Base-by-base conservation (phyloP, 2,329 filamentous ascomycete genomes). In the Fusarium liriodendri region DNA sequence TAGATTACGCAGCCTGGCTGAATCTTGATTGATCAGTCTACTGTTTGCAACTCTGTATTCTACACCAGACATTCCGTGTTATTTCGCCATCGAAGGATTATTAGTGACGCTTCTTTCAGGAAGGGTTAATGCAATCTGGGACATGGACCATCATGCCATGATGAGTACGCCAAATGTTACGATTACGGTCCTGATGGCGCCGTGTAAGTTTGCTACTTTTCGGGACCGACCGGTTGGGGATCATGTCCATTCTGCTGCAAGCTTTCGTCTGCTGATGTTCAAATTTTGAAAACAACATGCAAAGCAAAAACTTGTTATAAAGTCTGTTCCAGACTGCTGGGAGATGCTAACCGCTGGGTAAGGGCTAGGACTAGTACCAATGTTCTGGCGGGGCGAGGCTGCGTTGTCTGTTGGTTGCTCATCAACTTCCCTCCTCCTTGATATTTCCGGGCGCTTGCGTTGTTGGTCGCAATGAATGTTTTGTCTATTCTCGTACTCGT, bases 401-500 rank as follows among this genome's bases (percentile, higher is more conserved):
- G 58, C 54, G n/a, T 40, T 32, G n/a, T 25, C 25, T 27, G 32
- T 60, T 37, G 40, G 61, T 38, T 64, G 32, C 55, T 32, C 18
- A 5, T n/a, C n/a, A 5, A 58, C 37, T 32, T 35, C 9, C 20
- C 2, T 20, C 58, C 14, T 14, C 37, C 3, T 45, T 25, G 47
- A 20, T 16, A 60, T 50, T 32, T 22, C 13, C 29, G 11, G 50
- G 73, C 73, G 67, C 73, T 71, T 74, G 37, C 13, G 45, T 25
- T 40, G 40, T 25, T 40, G 20, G 11, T n/a, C 25, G 5, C 25
- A 9, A 60, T 35, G 27, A 13, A 55, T 66, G 52, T 37, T 63
- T 70, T 62, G 66, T 75, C 73, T 76, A 69, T 73, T 73, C 38
- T 27, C 54, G 37, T 69, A n/a, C 45, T 59, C 64, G 2, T 66